These are phyloP conservation scores for Wickerhamiella vanderwaltii DNA, from an alignment of 805 yeast species.

Conservation along the genomic window DNA sequence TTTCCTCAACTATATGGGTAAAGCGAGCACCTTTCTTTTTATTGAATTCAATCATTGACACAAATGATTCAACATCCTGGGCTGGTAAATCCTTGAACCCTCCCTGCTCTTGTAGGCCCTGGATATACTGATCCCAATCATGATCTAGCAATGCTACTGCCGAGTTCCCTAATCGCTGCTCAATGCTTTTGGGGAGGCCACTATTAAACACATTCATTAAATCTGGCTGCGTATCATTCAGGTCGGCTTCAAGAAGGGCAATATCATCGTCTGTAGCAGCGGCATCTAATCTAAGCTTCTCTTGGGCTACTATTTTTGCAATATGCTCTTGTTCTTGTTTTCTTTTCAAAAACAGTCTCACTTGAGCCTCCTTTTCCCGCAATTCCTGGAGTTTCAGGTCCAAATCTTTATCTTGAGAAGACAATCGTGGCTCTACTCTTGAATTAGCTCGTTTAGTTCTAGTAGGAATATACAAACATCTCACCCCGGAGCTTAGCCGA, in stretches of 20 bases:
- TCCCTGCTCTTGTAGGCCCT: slow-evolving; percentile 12
- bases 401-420: slow-evolving; percentile 13
- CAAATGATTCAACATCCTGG: slow-evolving; percentile 21
- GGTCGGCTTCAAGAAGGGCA: slow-evolving; percentile 17
- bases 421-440: neutral
- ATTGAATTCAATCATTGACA: slow-evolving; percentile 22
- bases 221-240: slow-evolving; percentile 1
- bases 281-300: slow-evolving; percentile 9
- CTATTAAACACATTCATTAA: neutral
- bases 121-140: neutral
- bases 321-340: slow-evolving; percentile 18
- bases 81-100: slow-evolving; percentile 17
- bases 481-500: neutral
- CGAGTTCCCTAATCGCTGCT: neutral
- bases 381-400: slow-evolving; percentile 17
- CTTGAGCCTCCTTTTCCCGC: slow-evolving; percentile 13
- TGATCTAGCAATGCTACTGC: neutral
- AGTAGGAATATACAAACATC: neutral
- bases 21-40: slow-evolving; percentile 17
- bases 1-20: slow-evolving; percentile 18
- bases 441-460: neutral
- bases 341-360: slow-evolving; percentile 11
- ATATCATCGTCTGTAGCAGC: slow-evolving; percentile 15
- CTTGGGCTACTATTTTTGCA: slow-evolving; percentile 12
- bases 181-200: slow-evolving; percentile 1